Evolutionary conservation across 345 rosid genomes (phyloP).

Genomic region (Hirschfeldia incana): DNA sequence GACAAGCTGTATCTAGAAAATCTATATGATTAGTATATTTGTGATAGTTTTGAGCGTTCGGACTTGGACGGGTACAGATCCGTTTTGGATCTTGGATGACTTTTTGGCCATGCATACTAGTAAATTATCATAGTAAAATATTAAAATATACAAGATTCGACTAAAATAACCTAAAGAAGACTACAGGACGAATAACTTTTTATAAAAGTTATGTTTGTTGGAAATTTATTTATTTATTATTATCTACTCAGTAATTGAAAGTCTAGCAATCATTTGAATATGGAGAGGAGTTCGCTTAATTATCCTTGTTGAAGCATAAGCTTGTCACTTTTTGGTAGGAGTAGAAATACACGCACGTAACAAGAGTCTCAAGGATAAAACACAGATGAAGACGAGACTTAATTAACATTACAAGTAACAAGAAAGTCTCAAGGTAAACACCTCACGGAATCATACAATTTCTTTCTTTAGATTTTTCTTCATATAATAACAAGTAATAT

Average conservation of each 20-base stretch:
- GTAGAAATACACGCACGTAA: neutral
- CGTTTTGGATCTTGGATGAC: too few species aligned
- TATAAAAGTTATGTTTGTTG: too few species aligned
- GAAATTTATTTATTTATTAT: too few species aligned
- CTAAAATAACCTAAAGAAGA: too few species aligned
- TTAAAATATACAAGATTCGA: too few species aligned
- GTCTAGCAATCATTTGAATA: neutral
- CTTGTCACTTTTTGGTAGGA: neutral
- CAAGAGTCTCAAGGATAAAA: neutral
- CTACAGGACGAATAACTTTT: too few species aligned
- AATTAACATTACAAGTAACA: neutral
- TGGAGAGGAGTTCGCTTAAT: neutral
- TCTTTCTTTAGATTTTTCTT: neutral
- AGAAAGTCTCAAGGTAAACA: neutral
- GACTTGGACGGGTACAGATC: too few species aligned
- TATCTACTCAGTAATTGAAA: too few species aligned
- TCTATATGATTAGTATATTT: neutral
- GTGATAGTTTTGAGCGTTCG: too few species aligned
- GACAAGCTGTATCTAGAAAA: neutral
- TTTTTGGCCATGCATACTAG: too few species aligned
- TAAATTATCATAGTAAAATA: too few species aligned
- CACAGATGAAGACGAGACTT: neutral
- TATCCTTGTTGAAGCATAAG: neutral
- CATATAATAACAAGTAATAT: neutral
- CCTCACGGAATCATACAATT: neutral